These are phyloP conservation scores for Cladorrhinum samala DNA, from an alignment of 495 filamentous ascomycete genomes.

Conservation along the genomic window DNA sequence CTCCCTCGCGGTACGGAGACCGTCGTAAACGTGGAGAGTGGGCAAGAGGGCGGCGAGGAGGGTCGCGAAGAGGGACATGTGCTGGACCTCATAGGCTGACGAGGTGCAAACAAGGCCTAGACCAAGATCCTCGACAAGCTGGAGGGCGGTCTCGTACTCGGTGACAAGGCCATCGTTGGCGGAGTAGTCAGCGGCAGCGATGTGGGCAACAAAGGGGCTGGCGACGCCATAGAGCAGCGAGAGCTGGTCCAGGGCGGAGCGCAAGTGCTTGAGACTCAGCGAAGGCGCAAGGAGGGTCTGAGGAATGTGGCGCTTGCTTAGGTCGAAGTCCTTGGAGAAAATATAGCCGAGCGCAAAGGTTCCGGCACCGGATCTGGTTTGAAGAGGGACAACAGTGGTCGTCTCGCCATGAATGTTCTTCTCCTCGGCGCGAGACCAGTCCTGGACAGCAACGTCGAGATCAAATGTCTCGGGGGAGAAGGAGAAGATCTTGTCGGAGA, in stretches of 20 bases:
- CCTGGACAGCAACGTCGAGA: constrained; percentile 70
- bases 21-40: constrained; percentile 88
- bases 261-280: constrained; percentile 71
- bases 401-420: constrained; percentile 75
- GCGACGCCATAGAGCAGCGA: constrained; percentile 81
- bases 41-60: constrained; percentile 73
- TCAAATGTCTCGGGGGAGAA: constrained; percentile 93
- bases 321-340: constrained; percentile 90
- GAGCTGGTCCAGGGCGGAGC: constrained; percentile 80
- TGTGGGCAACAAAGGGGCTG: constrained; percentile 85
- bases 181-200: constrained; percentile 89
- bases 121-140: constrained; percentile 85
- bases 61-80: constrained; percentile 89
- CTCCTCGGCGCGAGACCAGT: constrained; percentile 62
- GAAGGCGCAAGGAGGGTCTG: constrained; percentile 85
- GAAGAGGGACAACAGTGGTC: constrained; percentile 70
- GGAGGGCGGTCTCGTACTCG: constrained; percentile 78
- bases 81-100: constrained; percentile 85
- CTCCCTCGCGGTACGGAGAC: constrained; percentile 77
- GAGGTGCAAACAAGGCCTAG: constrained; percentile 77
- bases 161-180: constrained; percentile 64
- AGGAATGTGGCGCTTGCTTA: constrained; percentile 83
- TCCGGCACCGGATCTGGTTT: constrained; percentile 84
- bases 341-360: constrained; percentile 93
- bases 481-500: constrained; percentile 94